Base-by-base conservation (phyloP, 257 asterid genomes). In the Catharanthus roseus region DNA sequence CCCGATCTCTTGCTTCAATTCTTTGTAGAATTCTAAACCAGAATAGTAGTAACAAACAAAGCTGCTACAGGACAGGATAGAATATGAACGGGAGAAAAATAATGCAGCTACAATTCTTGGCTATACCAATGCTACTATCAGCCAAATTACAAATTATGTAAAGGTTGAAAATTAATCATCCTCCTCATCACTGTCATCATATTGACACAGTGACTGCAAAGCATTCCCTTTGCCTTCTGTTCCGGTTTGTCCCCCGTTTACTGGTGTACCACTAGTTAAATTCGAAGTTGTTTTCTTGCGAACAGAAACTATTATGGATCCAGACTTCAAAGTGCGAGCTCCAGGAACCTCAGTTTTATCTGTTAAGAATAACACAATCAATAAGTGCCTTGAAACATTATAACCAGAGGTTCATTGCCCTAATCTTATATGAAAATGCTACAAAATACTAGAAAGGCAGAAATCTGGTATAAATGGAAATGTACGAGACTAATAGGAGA, bases 121-220 rank as follows among this genome's bases (percentile, higher is more conserved):
- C n/a, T n/a, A n/a, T n/a, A n/a, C n/a, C n/a, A n/a, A n/a, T n/a
- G n/a, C n/a, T n/a, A n/a, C n/a, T n/a, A n/a, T n/a, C n/a, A n/a
- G n/a, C n/a, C n/a, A n/a, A n/a, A n/a, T n/a, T n/a, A n/a, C n/a
- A n/a, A 45, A 18, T 1, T 18, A 2, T 45, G 12, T 0, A 10
- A 2, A 45, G 15, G 15, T 13, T 16, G 42, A 13, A 4, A 23
- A 3, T n/a, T 19, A 57, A 26, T 34, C 64, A 67, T 84, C 84
- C 10, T 85, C 89, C 11, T 85, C 91, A 7, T 84, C 86, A 34
- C 89, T 85, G n/a, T n/a, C n/a, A 19, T 83, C 95, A 75, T 91
- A 91, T 60, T 72, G 81, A 77, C 84, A 80, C 13, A 89, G 53
- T 19, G 93, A 89, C 38, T 68, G 88, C 68, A 89, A 74, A 26